Base-by-base conservation (phyloP, 768 basidiomycete species). In the Solioccasus polychromus region DNA sequence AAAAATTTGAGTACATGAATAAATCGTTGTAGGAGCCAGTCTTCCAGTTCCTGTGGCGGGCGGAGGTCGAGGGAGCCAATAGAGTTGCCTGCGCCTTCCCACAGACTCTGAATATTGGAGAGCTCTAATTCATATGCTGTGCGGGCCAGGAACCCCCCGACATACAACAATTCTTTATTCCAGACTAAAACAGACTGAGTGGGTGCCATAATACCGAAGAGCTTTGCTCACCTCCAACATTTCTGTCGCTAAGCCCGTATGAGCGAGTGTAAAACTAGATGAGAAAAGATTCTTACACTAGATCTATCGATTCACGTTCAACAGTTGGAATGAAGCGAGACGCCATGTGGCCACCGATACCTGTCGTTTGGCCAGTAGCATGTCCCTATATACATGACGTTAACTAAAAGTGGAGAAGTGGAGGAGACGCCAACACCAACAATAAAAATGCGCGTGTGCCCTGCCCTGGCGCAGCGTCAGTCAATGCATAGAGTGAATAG, bases 241-340 rank as follows among this genome's bases (percentile, higher is more conserved):
- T 84, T 36, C 83, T 80, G 63, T 95, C 92, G 59, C 88, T 91
- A 25, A 6, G n/a, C 9, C 6, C 12, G 10, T 32, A 34, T 43
- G 19, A 43, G 30, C 19, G 36, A 14, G 19, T 15, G 15, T 14
- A 36, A 18, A 14, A 8, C n/a, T n/a, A n/a, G n/a, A n/a, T n/a
- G n/a, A 10, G 15, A 36, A 41, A 42, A 40, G 34, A 34, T 29
- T 12, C 82, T 66, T 58, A 89, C 85, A 92, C 85, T 24, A 94
- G 71, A 66, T 91, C 92, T 51, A 94, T 86, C 0, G 87, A 88
- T 68, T 98, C 95, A 50, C 95, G 79, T 64, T 98, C 95, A 8
- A 98, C 94, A 0, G 94, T 97, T 9, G 92, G 90, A 45, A 98
- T 94, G 60, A 96, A 96, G 3, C 93, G 75, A 8, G 88, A 84